These are phyloP conservation scores for Spirogloea muscicola DNA, from an alignment of 139 green algal genomes.

Conservation along the genomic window DNA sequence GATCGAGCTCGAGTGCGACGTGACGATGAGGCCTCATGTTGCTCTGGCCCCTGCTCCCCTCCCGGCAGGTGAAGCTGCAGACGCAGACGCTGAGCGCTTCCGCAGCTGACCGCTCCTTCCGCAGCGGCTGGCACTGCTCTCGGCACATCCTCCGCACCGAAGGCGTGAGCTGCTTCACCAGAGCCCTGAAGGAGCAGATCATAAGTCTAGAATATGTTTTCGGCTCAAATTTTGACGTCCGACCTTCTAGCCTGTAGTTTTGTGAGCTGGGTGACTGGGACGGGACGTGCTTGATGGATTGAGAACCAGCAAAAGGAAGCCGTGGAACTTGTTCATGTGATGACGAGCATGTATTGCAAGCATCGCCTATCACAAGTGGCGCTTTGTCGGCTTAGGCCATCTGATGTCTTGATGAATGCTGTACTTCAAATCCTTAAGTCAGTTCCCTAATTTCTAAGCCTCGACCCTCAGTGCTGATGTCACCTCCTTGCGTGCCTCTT, in stretches of 20 bases:
- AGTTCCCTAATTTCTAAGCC: too few species aligned
- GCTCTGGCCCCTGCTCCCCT: too few species aligned
- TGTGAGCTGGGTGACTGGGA: neutral
- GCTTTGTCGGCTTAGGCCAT: neutral
- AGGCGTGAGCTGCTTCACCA: too few species aligned
- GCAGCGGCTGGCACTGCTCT: constrained; percentile 20
- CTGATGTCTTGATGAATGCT: too few species aligned
- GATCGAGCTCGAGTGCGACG: neutral
- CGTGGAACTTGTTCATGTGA: neutral
- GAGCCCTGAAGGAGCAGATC: too few species aligned
- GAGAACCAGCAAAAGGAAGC: too few species aligned
- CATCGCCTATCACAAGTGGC: too few species aligned
- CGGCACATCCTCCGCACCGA: constrained; percentile 33
- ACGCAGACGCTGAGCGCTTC: constrained; percentile 12
- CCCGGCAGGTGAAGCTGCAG: constrained; percentile 43
- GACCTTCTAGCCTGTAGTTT: neutral
- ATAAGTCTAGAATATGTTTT: too few species aligned
- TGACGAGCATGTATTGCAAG: neutral
- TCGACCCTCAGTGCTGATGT: neutral
- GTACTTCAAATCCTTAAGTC: neutral
- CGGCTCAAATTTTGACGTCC: too few species aligned
- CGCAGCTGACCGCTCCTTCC: neutral
- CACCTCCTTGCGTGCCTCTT: neutral
- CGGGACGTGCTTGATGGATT: neutral
- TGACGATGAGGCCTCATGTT: neutral